Base-by-base conservation (phyloP, 768 basidiomycete species). In the Mycena sanguinolenta region DNA sequence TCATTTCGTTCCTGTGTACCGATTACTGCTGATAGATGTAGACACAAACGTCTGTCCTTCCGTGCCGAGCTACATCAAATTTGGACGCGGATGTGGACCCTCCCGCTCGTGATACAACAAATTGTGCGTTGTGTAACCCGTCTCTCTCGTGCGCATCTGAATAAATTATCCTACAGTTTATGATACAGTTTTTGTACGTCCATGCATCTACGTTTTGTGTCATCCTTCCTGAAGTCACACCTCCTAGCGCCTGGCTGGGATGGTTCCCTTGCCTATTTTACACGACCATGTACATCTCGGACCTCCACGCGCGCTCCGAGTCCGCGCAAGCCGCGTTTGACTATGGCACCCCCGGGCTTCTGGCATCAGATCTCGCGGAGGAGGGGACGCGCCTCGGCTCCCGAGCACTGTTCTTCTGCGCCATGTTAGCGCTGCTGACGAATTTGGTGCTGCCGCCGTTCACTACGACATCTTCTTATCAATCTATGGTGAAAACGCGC, bases 201-300 rank as follows among this genome's bases (percentile, higher is more conserved):
- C n/a, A n/a, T 39, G 12, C 17, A 1, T 39, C 38, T 80, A n/a
- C 9, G 27, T 44, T 39, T 38, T 2, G 54, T 60, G 44, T 21
- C 13, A 7, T 27, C 14, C 13, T 8, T 7, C 52, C 21, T 25
- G 23, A n/a, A n/a, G n/a, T n/a, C 23, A 46, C 21, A 46, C 13
- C 3, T 19, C 1, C 17, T 67, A 95, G 94, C 70, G 87, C 91
- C n/a, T 97, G 91, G 91, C 85, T 96, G 71, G 94, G 89, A 19
- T 98, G 97, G 97, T 98, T 97, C 77, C 96, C 97, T 0, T 83
- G 96, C 32, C 85, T 97, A 2, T 97, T 97, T 81, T 97, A 95
- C 83, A 92, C 91, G 6, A 92, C 93, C 1, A 83, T 95, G 28
- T 98, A 96, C 81, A 86, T 98, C 65, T 93, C 94, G 8, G 97